phyloP scores from a whole-genome alignment of 371 early-diverging fungal species.

The Mortierella sp. region DNA sequence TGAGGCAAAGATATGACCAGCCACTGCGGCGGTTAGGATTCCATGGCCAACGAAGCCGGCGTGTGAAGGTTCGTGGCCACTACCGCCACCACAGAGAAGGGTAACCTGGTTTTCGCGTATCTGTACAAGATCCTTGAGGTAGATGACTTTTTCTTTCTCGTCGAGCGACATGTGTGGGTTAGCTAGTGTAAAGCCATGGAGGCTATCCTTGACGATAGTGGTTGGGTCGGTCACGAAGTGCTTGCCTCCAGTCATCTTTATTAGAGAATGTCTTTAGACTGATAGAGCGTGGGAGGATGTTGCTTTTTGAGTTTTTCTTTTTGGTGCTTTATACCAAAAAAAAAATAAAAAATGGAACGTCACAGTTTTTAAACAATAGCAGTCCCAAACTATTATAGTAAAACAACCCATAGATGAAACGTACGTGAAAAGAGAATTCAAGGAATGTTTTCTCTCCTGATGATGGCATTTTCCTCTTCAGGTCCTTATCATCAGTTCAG shows the following conservation, averaged over 20 bases:
- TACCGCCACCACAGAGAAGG: slow-evolving; percentile 79
- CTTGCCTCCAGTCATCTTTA: slow-evolving; percentile 27
- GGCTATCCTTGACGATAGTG: slow-evolving; percentile 66
- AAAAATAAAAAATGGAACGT: no score
- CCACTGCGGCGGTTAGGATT: slow-evolving; percentile 82
- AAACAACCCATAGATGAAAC: no score
- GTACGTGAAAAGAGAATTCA: no score
- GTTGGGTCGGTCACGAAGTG: slow-evolving; percentile 64
- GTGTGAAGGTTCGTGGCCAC: slow-evolving; percentile 90
- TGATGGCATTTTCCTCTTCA: no score
- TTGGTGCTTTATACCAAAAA: no score
- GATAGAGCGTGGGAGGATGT: no score
- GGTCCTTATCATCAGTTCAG: no score
- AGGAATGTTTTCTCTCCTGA: no score
- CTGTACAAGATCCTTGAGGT: slow-evolving; percentile 62
- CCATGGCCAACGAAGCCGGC: slow-evolving; percentile 82
- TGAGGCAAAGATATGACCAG: slow-evolving; percentile 89
- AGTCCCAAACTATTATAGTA: no score
- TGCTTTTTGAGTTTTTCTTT: no score
- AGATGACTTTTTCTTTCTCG: slow-evolving; percentile 62
- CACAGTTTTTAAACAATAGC: no score
- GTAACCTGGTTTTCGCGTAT: slow-evolving; percentile 76
- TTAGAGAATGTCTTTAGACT: background rate
- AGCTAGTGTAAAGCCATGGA: slow-evolving; percentile 59
- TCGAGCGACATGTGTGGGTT: slow-evolving; percentile 59